Base-by-base conservation (phyloP, 1,284 basidiomycete species). In the Acaromyces ingoldii region DNA sequence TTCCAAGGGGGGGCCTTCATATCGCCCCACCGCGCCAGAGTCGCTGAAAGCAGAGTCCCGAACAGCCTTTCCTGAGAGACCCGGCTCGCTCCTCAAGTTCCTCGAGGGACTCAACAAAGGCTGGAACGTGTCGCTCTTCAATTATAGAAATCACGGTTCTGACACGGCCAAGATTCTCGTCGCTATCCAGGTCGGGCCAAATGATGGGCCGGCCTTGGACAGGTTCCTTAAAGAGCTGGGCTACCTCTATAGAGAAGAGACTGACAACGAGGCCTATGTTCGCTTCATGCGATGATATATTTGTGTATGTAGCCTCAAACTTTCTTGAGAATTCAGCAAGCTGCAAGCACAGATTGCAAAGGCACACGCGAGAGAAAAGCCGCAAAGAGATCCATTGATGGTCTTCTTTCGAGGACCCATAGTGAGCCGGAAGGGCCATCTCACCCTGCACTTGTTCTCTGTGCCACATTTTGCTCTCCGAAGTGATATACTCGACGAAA, bases 81-180 rank as follows among this genome's bases (percentile, higher is more conserved):
- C 91, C 4, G 88, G 86, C 3, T 93, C 93, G 1, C 79, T 99
- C 53, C 83, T 88, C 41, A 89, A 88, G 65, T 99, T 98, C 80
- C 53, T 74, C 19, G 60, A 57, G 22, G 63, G 86, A 3, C 76
- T 98, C 48, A 86, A 87, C 46, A 80, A 83, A 26, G 86, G 85
- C 13, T 97, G 92, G 91, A 97, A 95, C 77, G 89, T 98, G 49
- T 88, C 89, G 1, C 77, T 98, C 57, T 98, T 97, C 80, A 95
- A 98, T 76, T 98, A 98, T 77, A 82, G 93, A 54, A 96, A 96
- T 76, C 92, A 98, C 65, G 93, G 93, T 28, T 58, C 62, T 7
- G 91, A 75, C 42, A 57, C 71, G 4, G 70, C 61, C 36, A 69
- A 66, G 42, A 62, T 75, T 9, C 53, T 98, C 39, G 89, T 91